These are phyloP conservation scores for Lagenaria siceraria DNA, from an alignment of 306 rosid species.

Conservation along the genomic window DNA sequence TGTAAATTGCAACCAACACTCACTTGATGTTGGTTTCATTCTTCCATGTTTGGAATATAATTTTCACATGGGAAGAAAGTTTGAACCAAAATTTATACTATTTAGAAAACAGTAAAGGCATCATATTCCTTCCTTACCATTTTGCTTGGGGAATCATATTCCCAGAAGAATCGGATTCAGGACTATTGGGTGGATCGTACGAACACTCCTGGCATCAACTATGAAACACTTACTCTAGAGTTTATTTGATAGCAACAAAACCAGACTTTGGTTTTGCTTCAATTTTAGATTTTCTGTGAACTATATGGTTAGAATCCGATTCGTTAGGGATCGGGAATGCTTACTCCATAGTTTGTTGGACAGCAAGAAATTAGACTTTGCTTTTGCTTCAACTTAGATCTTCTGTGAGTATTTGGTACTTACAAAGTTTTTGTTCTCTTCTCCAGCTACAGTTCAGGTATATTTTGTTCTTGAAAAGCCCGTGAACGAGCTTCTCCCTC, in stretches of 20 bases:
- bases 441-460: constrained; percentile 71
- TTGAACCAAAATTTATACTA: background rate
- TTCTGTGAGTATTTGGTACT: background rate
- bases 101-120: background rate
- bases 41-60: background rate
- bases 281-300: background rate
- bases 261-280: background rate
- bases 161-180: background rate
- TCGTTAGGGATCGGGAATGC: background rate
- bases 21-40: background rate
- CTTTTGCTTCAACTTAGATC: background rate
- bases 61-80: background rate
- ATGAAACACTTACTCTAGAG: background rate
- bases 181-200: background rate
- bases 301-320: background rate
- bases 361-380: background rate
- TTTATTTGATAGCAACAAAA: background rate
- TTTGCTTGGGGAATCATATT: background rate
- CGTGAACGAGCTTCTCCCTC: constrained; percentile 62
- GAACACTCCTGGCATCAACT: background rate
- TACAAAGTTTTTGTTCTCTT: background rate
- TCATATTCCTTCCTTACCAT: background rate
- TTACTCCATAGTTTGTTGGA: background rate
- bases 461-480: constrained; percentile 72
- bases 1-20: background rate